These are phyloP conservation scores for Yamagishiella unicocca DNA, from an alignment of 139 green algal genomes.

Conservation along the genomic window DNA sequence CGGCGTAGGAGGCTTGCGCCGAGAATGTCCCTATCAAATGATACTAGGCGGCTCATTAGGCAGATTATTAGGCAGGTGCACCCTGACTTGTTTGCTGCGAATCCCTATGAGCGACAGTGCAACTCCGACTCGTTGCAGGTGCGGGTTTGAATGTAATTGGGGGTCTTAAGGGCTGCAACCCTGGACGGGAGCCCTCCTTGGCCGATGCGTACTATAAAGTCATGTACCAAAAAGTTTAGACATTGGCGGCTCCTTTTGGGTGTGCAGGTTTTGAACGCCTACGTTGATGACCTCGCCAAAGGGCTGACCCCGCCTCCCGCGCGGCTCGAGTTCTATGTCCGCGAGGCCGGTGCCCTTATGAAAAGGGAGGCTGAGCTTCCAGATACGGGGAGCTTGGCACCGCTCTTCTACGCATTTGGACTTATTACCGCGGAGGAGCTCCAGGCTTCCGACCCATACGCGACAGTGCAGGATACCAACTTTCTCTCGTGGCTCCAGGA, in stretches of 20 bases:
- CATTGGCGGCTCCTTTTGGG: no score
- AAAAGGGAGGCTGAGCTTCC: slow-evolving; percentile 72
- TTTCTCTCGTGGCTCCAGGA: slow-evolving; percentile 84
- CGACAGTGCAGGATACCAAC: slow-evolving; percentile 63
- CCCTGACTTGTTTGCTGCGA: slow-evolving; percentile 84
- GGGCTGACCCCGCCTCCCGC: slow-evolving; percentile 50
- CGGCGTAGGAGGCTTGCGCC: slow-evolving; percentile 1
- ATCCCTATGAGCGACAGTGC: slow-evolving; percentile 77
- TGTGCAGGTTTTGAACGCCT: slow-evolving; percentile 82
- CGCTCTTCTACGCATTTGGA: slow-evolving; percentile 88
- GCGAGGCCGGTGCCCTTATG: slow-evolving; percentile 55
- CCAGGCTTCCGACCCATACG: slow-evolving; percentile 39
- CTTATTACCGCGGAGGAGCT: slow-evolving; percentile 86
- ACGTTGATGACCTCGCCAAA: slow-evolving; percentile 80
- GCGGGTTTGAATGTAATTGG: slow-evolving; percentile 27
- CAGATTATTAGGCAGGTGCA: slow-evolving; percentile 84
- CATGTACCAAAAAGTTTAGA: no score
- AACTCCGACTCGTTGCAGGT: slow-evolving; percentile 89
- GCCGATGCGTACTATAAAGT: no score
- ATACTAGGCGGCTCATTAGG: slow-evolving; percentile 44
- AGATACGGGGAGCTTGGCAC: slow-evolving; percentile 77
- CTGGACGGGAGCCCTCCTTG: neutral
- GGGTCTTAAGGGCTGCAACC: neutral
- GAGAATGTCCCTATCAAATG: slow-evolving; percentile 30
- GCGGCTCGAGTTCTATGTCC: slow-evolving; percentile 76